phyloP scores from a whole-genome alignment of 371 early-diverging fungal genomes.

The Mucor irregularis region DNA sequence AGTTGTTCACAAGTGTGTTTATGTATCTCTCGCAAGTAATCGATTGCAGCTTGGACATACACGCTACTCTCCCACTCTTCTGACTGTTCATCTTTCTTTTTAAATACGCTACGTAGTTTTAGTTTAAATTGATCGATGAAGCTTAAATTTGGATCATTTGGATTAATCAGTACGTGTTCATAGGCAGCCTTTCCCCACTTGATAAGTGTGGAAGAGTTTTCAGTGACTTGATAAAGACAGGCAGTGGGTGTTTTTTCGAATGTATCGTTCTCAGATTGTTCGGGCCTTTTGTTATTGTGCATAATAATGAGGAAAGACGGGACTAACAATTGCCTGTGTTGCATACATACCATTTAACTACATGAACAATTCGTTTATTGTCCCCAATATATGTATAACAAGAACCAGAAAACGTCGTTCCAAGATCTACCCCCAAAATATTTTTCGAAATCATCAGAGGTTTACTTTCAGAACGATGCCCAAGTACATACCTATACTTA shows the following conservation, averaged over 20 bases:
- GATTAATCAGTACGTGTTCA: not conserved
- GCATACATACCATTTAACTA: slow-evolving; percentile 3
- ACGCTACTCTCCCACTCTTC: no score
- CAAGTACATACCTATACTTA: not conserved
- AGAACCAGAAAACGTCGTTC: slow-evolving; percentile 14
- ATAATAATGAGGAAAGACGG: not conserved
- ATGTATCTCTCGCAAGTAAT: slow-evolving; percentile 5
- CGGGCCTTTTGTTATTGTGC: no score
- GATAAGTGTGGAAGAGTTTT: not conserved
- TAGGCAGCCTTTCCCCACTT: slow-evolving; percentile 10
- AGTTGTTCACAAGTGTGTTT: slow-evolving; percentile 1
- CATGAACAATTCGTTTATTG: not conserved
- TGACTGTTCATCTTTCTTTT: not conserved
- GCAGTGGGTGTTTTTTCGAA: slow-evolving; percentile 11
- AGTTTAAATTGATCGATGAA: not conserved
- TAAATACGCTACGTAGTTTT: not conserved
- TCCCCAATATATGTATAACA: slow-evolving; percentile 1
- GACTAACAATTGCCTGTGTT: not conserved
- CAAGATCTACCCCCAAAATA: slow-evolving; percentile 7
- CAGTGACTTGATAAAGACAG: slow-evolving; percentile 11
- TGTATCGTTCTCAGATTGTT: not conserved
- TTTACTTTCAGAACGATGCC: not conserved
- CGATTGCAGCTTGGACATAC: slow-evolving; percentile 4
- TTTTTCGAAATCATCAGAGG: no score
- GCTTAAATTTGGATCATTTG: not conserved